phyloP scores from a whole-genome alignment of 352 stramenopile genomes.

The Globisporangium viniferum region DNA sequence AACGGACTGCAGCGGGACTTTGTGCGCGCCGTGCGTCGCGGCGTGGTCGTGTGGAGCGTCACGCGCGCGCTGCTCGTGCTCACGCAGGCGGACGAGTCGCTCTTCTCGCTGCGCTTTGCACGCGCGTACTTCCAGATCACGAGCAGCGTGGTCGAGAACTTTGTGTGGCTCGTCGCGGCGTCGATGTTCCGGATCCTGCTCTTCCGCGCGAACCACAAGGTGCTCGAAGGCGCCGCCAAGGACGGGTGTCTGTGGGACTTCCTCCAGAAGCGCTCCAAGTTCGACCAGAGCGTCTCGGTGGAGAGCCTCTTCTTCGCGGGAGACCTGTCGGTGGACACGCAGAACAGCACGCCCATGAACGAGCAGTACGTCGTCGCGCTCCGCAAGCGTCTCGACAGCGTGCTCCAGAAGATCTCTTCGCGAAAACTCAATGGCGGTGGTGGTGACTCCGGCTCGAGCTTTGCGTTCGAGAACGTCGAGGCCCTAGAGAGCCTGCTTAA shows the following conservation, averaged over 20 bases:
- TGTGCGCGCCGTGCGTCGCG: conserved; percentile 41
- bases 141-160: conserved; percentile 43
- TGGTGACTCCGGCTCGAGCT: conserved; percentile 17
- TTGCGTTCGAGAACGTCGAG: conserved; percentile 37
- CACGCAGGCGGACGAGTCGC: conserved; percentile 13
- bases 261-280: conserved; percentile 8
- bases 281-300: conserved; percentile 12
- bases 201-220: conserved; percentile 37
- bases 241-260: conserved; percentile 39
- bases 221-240: conserved; percentile 18
- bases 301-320: conserved; percentile 20
- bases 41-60: conserved; percentile 35
- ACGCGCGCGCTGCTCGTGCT: conserved; percentile 29
- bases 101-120: conserved; percentile 23
- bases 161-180: conserved; percentile 34
- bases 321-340: conserved; percentile 18
- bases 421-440: conserved; percentile 16
- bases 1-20: conserved; percentile 34
- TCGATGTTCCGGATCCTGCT: conserved; percentile 54
- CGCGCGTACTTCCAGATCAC: conserved; percentile 41
- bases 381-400: conserved; percentile 32
- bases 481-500: conserved; percentile 44
- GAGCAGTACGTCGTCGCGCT: conserved; percentile 43
- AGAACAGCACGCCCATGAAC: conserved; percentile 26
- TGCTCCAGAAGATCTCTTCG: conserved; percentile 30